Base-by-base conservation (phyloP, 768 basidiomycete genomes). In the Pleurotus platypus region DNA sequence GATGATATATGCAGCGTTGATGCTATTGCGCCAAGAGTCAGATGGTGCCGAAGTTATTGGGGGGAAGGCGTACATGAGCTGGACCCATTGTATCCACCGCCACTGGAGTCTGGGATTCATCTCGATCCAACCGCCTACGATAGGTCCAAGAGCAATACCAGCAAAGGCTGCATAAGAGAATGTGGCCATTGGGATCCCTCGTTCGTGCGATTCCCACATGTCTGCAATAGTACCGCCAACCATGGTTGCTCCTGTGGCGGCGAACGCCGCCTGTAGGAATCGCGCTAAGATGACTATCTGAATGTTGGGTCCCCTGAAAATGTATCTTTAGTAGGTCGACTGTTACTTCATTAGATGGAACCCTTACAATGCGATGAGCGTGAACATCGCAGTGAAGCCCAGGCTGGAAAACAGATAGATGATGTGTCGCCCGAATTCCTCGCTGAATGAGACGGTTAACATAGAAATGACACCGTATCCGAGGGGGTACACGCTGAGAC, bases 11-110 rank as follows among this genome's bases (percentile, higher is more conserved):
- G 74, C 64, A 2, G 78, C 84, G 12, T 27, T 53, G 37, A 60
- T 26, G 0, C 20, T 18, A 26, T 57, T 42, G 4, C 49, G 27
- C 5, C 6, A 37, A 12, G 37, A 53, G 11, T 46, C 13, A 49
- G 45, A 9, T 22, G 11, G 4, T 15, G 20, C 16, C 40, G 15
- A 45, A 26, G 56, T 18, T n/a, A 30, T 22, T 13, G 46, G 58
- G 4, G 65, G 63, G 55, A 27, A 20, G 12, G 67, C 73, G 1
- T 55, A 83, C 86, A 86, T 88, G 63, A 84, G 74, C 61, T 85
- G 83, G 5, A 90, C 78, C 90, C 90, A 92, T 64, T 91, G 84
- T 26, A 94, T 90, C 89, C 90, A 92, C 27, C 89, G 75, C 89
- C 91, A 92, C 60, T 77, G 75, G 1, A 92, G 66, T 22, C 70